phyloP scores from a whole-genome alignment of 352 stramenopile genomes.

The Heterotrichella gracilis region DNA sequence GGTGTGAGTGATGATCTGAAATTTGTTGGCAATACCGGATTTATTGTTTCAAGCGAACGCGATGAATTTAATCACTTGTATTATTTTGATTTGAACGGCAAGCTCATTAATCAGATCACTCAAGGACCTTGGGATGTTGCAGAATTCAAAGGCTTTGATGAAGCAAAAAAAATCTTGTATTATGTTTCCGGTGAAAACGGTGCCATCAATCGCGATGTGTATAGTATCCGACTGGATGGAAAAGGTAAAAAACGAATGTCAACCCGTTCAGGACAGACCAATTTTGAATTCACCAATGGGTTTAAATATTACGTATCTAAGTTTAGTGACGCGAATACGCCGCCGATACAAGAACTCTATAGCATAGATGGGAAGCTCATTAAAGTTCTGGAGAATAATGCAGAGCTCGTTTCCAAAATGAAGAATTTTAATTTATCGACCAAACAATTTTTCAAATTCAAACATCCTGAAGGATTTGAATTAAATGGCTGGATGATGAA shows the following conservation, averaged over 20 bases:
- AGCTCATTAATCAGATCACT: conserved; percentile 6
- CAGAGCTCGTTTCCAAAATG: background rate
- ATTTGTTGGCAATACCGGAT: background rate
- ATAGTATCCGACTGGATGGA: background rate
- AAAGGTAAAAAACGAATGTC: background rate
- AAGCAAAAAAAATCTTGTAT: background rate
- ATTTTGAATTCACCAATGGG: background rate
- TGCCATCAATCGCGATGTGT: background rate
- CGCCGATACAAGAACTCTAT: background rate
- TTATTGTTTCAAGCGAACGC: background rate
- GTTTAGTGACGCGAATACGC: background rate
- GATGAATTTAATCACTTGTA: background rate
- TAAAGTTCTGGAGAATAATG: background rate
- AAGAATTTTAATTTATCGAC: background rate
- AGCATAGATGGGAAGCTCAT: background rate
- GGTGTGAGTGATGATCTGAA: background rate
- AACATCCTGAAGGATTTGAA: background rate
- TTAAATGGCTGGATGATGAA: conserved; percentile 4
- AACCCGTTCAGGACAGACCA: background rate
- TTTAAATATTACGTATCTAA: background rate
- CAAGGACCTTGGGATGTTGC: background rate
- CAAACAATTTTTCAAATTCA: background rate
- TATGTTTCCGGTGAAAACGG: background rate
- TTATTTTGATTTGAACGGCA: background rate
- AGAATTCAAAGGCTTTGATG: background rate